Evolutionary conservation across 208 protist species (phyloP).

Genomic region (Leishmania braziliensis): DNA sequence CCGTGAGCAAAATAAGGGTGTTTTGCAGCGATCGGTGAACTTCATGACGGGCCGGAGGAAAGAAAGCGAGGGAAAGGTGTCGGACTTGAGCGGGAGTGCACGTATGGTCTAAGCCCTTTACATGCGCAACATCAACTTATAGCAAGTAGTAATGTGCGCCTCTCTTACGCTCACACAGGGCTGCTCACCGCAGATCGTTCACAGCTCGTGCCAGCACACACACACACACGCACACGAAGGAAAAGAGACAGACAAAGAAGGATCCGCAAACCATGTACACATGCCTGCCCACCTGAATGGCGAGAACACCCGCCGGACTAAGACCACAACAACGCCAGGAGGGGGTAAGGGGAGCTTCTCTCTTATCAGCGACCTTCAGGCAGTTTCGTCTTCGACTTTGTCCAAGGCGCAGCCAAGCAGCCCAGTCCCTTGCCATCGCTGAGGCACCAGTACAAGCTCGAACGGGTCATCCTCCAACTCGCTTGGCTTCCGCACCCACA

Average conservation of each 20-base stretch:
- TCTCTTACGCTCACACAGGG: neutral
- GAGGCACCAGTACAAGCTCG: conserved; percentile 68
- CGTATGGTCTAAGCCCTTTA: neutral
- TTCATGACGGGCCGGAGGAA: neutral
- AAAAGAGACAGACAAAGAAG: neutral
- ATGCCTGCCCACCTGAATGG: neutral
- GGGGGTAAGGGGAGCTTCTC: neutral
- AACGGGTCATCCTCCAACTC: conserved; percentile 26
- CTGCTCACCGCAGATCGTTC: neutral
- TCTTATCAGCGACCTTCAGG: neutral
- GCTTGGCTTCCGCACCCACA: conserved; percentile 58
- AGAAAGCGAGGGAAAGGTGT: neutral
- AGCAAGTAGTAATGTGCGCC: neutral
- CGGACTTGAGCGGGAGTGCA: neutral
- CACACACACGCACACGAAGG: neutral
- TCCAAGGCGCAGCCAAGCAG: conserved; percentile 82
- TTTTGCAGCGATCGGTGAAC: neutral
- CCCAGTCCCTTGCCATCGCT: conserved; percentile 66
- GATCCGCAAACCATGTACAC: neutral
- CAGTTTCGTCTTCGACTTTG: conserved; percentile 14
- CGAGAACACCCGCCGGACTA: neutral
- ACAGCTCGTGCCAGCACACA: neutral
- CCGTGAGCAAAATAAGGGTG: too few relatives aligned
- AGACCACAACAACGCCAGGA: neutral
- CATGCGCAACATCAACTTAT: neutral